These are phyloP conservation scores for Yamadazyma taylorii DNA, from an alignment of 1,139 yeast genomes.

Conservation along the genomic window DNA sequence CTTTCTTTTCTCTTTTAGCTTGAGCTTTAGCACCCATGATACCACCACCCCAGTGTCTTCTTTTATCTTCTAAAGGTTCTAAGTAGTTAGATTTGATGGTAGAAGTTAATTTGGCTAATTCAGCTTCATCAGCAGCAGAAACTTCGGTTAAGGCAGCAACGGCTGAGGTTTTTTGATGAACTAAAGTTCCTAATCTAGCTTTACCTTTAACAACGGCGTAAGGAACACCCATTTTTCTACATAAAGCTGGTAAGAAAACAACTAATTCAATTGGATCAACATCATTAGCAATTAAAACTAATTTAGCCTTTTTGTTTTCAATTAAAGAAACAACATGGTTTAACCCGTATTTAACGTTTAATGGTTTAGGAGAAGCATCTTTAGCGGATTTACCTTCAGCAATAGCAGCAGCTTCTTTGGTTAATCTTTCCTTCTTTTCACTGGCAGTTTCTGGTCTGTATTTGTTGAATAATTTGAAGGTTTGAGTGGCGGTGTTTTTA, in stretches of 20 bases:
- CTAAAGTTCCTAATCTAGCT: conserved; percentile 97
- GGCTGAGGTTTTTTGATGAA: conserved; percentile 94
- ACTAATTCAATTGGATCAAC: conserved; percentile 99
- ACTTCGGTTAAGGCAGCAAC: conserved; percentile 98
- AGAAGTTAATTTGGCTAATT: conserved; percentile 86
- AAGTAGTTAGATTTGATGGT: conserved; percentile 90
- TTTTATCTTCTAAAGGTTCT: conserved; percentile 90
- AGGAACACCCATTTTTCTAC: conserved; percentile 99
- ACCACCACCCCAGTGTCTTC: conserved; percentile 99
- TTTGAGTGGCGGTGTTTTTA: conserved; percentile 97
- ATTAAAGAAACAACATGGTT: conserved; percentile 96
- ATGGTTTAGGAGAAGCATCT: conserved; percentile 95
- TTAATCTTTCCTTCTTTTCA: conserved; percentile 98
- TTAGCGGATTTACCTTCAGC: conserved; percentile 96
- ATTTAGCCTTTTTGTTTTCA: conserved; percentile 97
- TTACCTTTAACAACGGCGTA: conserved; percentile 98
- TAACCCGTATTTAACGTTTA: conserved; percentile 93
- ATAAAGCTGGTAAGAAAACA: conserved; percentile 94
- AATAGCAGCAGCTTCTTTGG: conserved; percentile 97
- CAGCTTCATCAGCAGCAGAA: conserved; percentile 89
- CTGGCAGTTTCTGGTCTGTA: conserved; percentile 97
- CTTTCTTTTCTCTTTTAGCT: conserved; percentile 58
- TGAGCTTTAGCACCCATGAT: conserved; percentile 90
- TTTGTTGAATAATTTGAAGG: conserved; percentile 95
- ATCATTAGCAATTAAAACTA: conserved; percentile 95